Base-by-base conservation (phyloP, 202 grass and related monocot species). In the Schoenoplectus tabernaemontani region DNA sequence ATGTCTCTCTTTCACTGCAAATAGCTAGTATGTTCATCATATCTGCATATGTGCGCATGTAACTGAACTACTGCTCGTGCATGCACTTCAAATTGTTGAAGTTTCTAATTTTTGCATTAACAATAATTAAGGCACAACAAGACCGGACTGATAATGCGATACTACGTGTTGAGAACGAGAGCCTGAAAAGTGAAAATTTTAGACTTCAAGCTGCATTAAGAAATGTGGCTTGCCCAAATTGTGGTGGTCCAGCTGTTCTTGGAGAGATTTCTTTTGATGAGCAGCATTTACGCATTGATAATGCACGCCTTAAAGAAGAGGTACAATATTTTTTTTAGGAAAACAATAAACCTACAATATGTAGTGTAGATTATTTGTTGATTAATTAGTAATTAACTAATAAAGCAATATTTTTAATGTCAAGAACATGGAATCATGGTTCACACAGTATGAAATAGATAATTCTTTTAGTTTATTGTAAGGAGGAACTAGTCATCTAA, bases 271-370 rank as follows among this genome's bases (percentile, higher is more conserved):
- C 83, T 53, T 99, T 75, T 60, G 92, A 99, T 54, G 96, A 99
- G 86, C 92, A 99, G 81, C 88, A 95, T 38, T 87, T 99, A 26
- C 96, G 87, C 81, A 89, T 95, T 67, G 96, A 98, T 83, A 98
- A 98, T 84, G 90, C 91, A 0, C 84, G 88, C 46, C 96, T 99
- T 78, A 99, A 95, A 76, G 94, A 97, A 38, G 96, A 99, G 96
- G 96, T 95, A 41, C 4, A 9, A 3, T n/a, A n/a, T n/a, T 17
- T 15, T 15, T 69, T 79, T 41, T 59, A 20, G 9, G 22, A 62
- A 39, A 42, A 7, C 73, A 79, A 26, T 39, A 62, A 59, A 30
- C 32, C 56, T 79, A 46, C 9, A n/a, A 16, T 23, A 56, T 20
- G 39, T 61, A 62, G 2, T 17, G 36, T 2, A 22, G 2, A 73